Evolutionary conservation across 2,329 filamentous ascomycete genomes (phyloP).

Genomic region (Stagonosporopsis rhizophila): DNA sequence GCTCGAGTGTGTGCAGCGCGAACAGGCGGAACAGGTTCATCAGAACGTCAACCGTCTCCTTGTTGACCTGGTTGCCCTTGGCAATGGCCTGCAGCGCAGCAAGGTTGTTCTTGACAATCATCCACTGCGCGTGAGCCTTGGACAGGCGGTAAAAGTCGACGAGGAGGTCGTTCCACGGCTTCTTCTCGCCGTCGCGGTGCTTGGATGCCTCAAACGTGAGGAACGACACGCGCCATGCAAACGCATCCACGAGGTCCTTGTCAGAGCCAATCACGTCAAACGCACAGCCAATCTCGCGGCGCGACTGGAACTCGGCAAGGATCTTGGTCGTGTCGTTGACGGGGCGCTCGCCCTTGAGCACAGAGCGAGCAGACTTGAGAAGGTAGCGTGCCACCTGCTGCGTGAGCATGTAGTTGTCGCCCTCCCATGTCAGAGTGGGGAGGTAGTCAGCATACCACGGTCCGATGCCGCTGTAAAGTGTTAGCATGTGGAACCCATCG

Average conservation of each 20-base stretch:
- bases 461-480: conserved; percentile 67
- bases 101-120: conserved; percentile 83
- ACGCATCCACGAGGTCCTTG: conserved; percentile 74
- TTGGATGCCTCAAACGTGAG: conserved; percentile 78
- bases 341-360: conserved; percentile 69
- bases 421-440: conserved; percentile 75
- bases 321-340: conserved; percentile 74
- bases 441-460: conserved; percentile 78
- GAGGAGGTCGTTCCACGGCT: conserved; percentile 76
- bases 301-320: conserved; percentile 68
- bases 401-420: conserved; percentile 83
- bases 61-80: conserved; percentile 62
- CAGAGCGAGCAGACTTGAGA: conserved; percentile 75
- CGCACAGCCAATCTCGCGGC: conserved; percentile 73
- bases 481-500: conserved; percentile 10
- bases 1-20: conserved; percentile 71
- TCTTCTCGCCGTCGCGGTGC: conserved; percentile 76
- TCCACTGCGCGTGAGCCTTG: conserved; percentile 78
- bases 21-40: conserved; percentile 72
- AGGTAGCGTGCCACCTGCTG: conserved; percentile 81
- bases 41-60: conserved; percentile 64
- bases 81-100: conserved; percentile 65
- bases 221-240: conserved; percentile 76
- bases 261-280: conserved; percentile 77
- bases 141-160: conserved; percentile 80